Evolutionary conservation across 2,329 filamentous ascomycete genomes (phyloP), one percentile per base, ranked within the genome.

Genomic region (Xenosphaeropsis pyriputrescens): DNA sequence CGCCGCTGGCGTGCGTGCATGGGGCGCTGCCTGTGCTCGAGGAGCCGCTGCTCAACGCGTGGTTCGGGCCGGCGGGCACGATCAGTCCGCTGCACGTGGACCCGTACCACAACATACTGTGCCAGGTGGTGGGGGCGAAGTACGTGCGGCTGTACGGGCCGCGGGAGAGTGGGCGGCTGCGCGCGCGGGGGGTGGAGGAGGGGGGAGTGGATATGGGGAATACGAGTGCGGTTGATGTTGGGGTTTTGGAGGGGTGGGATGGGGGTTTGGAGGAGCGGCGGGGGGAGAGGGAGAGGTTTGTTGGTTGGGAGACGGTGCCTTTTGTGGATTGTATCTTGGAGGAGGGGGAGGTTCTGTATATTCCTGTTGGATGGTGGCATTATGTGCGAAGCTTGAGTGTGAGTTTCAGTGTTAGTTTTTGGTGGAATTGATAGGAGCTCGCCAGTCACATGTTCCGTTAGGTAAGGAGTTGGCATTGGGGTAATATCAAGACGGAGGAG

Each of bases 341-440:
- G 19, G 79, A 82, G 1, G 91, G 89, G 0, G 86, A 98, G 38
- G 81, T 77, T 45, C 55, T 98, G 38, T 91, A 94, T 54, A 84
- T 98, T 38, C 91, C 91, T 0, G 69, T 85, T 5, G 91, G 89
- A 1, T 98, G 91, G 89, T 98, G 91, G 91, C 91, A 98, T 63
- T 96, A 95, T 57, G 84, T 96, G 3, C 69, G 83, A 42, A 85
- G 85, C 36, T 55, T 96, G 50, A 85, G 75, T 40, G 74, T 84
- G 15, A 94, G 89, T 53, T 88, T 93, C 52, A 95, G 88, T 47
- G 86, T 96, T 11, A 95, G 86, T 53, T 96, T 95, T 53, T 98
- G 91, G 91, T 98, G 85, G 82, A 81, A 83, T 34, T 42, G 22
- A 26, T 26, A 26, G 22, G 12, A 26, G 22, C 22, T n/a, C n/a